Conservation (phyloP, 371 early-diverging fungal genomes). For the Haplosporangium sp. region DNA sequence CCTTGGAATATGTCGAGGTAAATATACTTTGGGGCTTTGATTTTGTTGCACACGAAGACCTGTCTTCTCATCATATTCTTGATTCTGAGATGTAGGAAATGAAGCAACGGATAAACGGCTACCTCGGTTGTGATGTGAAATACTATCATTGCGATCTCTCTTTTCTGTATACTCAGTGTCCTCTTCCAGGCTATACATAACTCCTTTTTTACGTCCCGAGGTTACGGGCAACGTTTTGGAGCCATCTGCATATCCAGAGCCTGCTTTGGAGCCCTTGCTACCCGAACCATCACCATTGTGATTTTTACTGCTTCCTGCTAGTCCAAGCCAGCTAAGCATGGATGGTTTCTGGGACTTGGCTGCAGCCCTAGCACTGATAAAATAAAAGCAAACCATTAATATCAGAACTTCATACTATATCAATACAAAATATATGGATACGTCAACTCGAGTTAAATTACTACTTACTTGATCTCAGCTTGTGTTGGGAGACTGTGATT, state of each 20-base stretch:
- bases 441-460: neutral
- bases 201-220: conserved; percentile 42
- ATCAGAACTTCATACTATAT: neutral
- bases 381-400: neutral
- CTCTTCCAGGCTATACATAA: conserved; percentile 28
- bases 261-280: conserved; percentile 4
- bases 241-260: conserved; percentile 18
- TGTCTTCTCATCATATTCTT: conserved; percentile 28
- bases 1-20: conserved; percentile 27
- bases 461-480: conserved; percentile 44
- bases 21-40: conserved; percentile 16
- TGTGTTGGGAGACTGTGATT: conserved; percentile 30
- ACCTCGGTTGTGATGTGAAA: conserved; percentile 15
- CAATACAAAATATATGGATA: neutral
- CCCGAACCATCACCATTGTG: conserved; percentile 4
- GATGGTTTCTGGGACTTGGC: conserved; percentile 43
- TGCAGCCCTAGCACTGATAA: conserved; percentile 27
- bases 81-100: conserved; percentile 4
- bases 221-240: conserved; percentile 47
- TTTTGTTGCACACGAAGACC: conserved; percentile 10
- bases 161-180: conserved; percentile 15
- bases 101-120: conserved; percentile 34
- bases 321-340: conserved; percentile 47
- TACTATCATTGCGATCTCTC: conserved; percentile 24
- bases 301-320: conserved; percentile 13